A percentile compares a stretch with the other conserved stretches of the same genome.
These are phyloP conservation scores for Cladosporium cucumerinum DNA, from an alignment of 2,329 filamentous ascomycete species.

Conservation along the genomic window DNA sequence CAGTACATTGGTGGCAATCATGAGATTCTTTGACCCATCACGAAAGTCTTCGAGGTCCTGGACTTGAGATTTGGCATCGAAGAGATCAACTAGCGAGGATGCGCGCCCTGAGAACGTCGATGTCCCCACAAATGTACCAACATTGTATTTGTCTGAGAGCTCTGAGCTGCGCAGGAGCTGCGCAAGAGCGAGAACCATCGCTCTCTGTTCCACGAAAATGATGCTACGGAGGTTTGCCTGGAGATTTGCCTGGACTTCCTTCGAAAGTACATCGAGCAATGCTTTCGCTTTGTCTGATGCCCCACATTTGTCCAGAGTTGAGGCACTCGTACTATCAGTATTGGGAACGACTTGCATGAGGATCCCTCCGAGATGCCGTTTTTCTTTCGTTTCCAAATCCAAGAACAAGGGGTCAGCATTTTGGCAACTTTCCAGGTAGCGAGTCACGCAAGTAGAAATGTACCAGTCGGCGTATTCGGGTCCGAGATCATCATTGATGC, in stretches of 20 bases:
- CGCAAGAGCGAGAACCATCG: constrained; percentile 42
- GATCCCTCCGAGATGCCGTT: constrained; percentile 28
- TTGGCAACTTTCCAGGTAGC: constrained; percentile 27
- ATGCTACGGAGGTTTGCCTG: constrained; percentile 40
- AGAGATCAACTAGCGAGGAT: constrained; percentile 48
- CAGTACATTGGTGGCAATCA: constrained; percentile 56
- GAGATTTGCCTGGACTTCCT: constrained; percentile 34
- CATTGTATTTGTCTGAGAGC: constrained; percentile 33
- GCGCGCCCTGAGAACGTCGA: constrained; percentile 43
- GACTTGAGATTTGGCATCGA: constrained; percentile 47
- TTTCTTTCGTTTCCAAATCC: constrained; percentile 36
- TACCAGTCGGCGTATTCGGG: constrained; percentile 39
- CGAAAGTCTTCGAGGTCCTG: constrained; percentile 54
- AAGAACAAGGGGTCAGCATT: constrained; percentile 26
- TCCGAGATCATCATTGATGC: constrained; percentile 40
- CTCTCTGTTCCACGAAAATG: constrained; percentile 47
- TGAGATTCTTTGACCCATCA: constrained; percentile 52
- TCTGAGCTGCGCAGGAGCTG: constrained; percentile 19
- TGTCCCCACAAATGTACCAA: constrained; percentile 54
- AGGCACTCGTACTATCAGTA: background rate
- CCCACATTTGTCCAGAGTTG: background rate
- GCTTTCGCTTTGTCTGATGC: constrained; percentile 22
- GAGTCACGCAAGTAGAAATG: constrained; percentile 36
- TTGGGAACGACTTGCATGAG: constrained; percentile 12
- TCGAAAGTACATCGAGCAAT: constrained; percentile 36